Conservation (phyloP, 2,329 filamentous ascomycete genomes). For the Xylaria sp. region DNA sequence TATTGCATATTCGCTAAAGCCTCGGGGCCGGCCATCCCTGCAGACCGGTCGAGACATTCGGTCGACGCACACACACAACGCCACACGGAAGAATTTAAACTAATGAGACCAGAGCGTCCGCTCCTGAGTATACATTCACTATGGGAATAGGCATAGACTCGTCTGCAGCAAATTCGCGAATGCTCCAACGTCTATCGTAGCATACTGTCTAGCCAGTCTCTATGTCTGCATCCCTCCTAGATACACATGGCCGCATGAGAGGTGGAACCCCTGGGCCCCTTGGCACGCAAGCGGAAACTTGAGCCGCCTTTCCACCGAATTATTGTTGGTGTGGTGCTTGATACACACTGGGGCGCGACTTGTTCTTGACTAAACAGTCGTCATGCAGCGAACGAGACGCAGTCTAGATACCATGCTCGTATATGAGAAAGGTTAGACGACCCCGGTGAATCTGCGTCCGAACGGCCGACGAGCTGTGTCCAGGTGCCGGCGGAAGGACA, state of each 20-base stretch:
- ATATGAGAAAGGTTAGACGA: constrained; percentile 21
- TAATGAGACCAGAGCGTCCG: constrained; percentile 26
- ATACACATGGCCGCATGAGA: constrained; percentile 12
- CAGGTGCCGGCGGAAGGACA: background rate
- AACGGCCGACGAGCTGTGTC: constrained; percentile 6
- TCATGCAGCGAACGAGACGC: constrained; percentile 28
- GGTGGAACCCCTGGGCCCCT: constrained; percentile 10
- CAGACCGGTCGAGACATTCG: constrained; percentile 35
- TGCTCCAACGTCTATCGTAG: constrained; percentile 11
- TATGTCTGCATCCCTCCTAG: background rate
- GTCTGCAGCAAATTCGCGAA: constrained; percentile 11
- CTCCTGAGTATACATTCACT: background rate
- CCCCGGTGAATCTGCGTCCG: constrained; percentile 20
- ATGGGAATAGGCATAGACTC: constrained; percentile 2
- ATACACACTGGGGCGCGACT: constrained; percentile 20
- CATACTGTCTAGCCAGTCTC: constrained; percentile 11
- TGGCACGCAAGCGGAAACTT: constrained; percentile 30
- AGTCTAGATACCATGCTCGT: constrained; percentile 2
- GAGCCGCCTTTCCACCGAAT: constrained; percentile 35
- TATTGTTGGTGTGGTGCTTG: constrained; percentile 27
- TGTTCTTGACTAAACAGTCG: constrained; percentile 30
- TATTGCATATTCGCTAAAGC: constrained; percentile 35
- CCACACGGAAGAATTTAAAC: constrained; percentile 31
- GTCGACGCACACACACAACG: constrained; percentile 21
- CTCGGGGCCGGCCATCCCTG: constrained; percentile 32